These are phyloP conservation scores for Schwanniomyces sp. DNA, from an alignment of 805 yeast genomes.

Conservation along the genomic window DNA sequence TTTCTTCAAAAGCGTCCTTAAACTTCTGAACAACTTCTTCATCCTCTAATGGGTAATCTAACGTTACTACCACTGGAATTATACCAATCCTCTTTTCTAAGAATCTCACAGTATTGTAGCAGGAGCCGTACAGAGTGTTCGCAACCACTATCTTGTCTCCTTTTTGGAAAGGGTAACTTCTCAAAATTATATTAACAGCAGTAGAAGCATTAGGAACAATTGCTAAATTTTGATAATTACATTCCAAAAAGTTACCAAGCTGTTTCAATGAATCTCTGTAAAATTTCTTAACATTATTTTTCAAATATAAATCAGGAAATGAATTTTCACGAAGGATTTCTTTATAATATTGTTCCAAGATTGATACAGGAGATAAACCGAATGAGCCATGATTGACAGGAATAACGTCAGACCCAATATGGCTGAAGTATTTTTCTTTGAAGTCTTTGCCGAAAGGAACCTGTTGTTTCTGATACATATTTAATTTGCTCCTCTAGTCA, in stretches of 20 bases:
- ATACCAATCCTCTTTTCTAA: constrained; percentile 30
- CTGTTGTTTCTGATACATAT: not conserved
- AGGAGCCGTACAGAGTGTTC: constrained; percentile 54
- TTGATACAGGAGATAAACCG: constrained; percentile 55
- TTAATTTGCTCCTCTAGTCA: too few species aligned
- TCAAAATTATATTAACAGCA: constrained; percentile 56
- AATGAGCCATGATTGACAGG: constrained; percentile 67
- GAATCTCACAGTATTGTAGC: constrained; percentile 51
- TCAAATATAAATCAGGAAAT: constrained; percentile 50
- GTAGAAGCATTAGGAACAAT: constrained; percentile 60
- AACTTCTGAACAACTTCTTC: constrained; percentile 25
- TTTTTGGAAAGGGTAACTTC: constrained; percentile 50
- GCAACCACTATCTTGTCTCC: constrained; percentile 54
- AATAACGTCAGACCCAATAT: constrained; percentile 35
- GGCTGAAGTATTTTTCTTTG: constrained; percentile 46
- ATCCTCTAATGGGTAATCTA: constrained; percentile 47
- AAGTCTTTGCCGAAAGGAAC: constrained; percentile 51
- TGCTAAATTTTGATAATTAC: constrained; percentile 49
- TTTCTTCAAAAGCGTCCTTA: constrained; percentile 17
- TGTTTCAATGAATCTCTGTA: constrained; percentile 34
- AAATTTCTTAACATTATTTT: constrained; percentile 20
- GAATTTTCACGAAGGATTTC: constrained; percentile 19
- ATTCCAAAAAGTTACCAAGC: constrained; percentile 41
- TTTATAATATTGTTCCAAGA: constrained; percentile 37
- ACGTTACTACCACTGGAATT: constrained; percentile 31